phyloP scores from a whole-genome alignment of 306 rosid genomes.

The Cicer judaicum region DNA sequence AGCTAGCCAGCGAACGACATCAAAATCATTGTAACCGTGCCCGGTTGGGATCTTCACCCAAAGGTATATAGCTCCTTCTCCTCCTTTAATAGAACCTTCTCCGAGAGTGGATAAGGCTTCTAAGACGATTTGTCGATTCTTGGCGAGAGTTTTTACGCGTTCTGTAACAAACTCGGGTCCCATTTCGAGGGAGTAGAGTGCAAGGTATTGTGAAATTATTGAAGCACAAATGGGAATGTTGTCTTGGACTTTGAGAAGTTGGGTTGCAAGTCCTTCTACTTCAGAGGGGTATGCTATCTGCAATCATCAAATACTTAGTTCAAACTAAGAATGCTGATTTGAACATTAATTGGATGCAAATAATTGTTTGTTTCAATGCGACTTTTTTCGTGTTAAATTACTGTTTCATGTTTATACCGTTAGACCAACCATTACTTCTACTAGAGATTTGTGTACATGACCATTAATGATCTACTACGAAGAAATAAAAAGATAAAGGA shows the following conservation, averaged over 20 bases:
- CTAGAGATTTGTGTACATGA: no score
- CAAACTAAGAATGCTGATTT: not conserved
- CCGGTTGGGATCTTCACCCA: constrained; percentile 93
- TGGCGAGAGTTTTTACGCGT: constrained; percentile 66
- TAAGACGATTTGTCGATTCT: constrained; percentile 64
- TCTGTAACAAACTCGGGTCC: constrained; percentile 85
- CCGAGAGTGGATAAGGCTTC: constrained; percentile 84
- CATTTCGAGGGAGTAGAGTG: constrained; percentile 75
- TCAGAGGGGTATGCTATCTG: constrained; percentile 99
- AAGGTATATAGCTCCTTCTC: constrained; percentile 92
- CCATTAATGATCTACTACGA: no score
- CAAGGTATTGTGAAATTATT: constrained; percentile 85
- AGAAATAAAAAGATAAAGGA: no score
- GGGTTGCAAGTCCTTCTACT: constrained; percentile 68
- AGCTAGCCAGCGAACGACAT: constrained; percentile 90
- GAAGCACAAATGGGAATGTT: constrained; percentile 98
- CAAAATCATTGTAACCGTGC: constrained; percentile 52
- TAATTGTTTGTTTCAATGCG: no score
- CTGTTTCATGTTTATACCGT: no score
- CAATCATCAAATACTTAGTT: constrained; percentile 21
- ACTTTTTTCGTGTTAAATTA: no score
- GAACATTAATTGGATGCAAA: no score
- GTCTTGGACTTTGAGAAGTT: constrained; percentile 97
- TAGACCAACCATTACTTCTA: no score
- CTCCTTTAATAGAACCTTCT: constrained; percentile 82